Evolutionary conservation across 176 grass and related monocot genomes (phyloP).

Genomic region (Aegilops tauschii): DNA sequence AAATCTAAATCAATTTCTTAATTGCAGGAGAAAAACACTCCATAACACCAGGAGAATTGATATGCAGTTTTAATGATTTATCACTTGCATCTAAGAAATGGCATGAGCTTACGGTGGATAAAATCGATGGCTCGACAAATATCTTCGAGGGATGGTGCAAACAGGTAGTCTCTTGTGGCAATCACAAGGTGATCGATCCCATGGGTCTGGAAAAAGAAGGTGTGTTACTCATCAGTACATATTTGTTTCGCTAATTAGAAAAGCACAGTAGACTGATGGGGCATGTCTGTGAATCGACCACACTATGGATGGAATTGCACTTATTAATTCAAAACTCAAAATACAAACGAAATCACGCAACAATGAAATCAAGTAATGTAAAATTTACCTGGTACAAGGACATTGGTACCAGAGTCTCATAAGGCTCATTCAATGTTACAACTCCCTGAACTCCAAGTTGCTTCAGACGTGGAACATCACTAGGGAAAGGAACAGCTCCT

Average conservation of each 20-base stretch:
- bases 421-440: constrained; percentile 88
- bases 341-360: neutral
- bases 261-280: neutral
- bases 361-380: neutral
- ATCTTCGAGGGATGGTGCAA: constrained; percentile 74
- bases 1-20: neutral
- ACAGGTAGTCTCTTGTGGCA: constrained; percentile 94
- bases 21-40: neutral
- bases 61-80: neutral
- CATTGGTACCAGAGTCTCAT: constrained; percentile 86
- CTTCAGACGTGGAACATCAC: constrained; percentile 74
- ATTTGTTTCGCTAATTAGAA: neutral
- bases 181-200: constrained; percentile 91
- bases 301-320: neutral
- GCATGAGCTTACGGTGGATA: constrained; percentile 74
- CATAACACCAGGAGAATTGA: neutral
- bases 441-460: constrained; percentile 81
- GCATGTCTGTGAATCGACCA: neutral
- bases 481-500: constrained; percentile 93
- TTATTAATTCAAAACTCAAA: neutral
- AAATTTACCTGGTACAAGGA: constrained; percentile 75
- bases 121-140: constrained; percentile 87
- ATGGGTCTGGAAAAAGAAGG: constrained; percentile 48
- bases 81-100: neutral
- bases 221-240: neutral